Evolutionary conservation across 1,284 basidiomycete species (phyloP).

Genomic region (Austroboletus niveus): DNA sequence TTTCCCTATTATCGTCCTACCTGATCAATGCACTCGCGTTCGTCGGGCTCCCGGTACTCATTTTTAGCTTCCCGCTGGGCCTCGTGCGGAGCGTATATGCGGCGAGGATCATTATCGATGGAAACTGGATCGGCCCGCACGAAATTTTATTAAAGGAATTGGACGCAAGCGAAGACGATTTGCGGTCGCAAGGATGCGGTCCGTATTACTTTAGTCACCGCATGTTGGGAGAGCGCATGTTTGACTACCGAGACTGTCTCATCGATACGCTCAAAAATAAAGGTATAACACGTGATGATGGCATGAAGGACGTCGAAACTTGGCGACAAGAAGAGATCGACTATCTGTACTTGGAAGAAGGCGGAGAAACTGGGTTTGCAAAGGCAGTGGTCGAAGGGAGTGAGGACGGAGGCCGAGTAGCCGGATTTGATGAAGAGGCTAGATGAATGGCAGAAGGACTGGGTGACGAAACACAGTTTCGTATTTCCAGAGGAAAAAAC

Average conservation of each 20-base stretch:
- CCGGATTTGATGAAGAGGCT: slow-evolving; percentile 45
- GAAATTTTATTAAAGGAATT: slow-evolving; percentile 42
- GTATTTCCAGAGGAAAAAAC: slow-evolving; percentile 8
- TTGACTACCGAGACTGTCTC: slow-evolving; percentile 49
- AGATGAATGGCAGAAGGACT: slow-evolving; percentile 45
- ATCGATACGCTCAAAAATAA: slow-evolving; percentile 43
- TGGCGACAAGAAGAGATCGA: slow-evolving; percentile 43
- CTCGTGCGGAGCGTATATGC: slow-evolving; percentile 49
- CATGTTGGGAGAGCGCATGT: slow-evolving; percentile 39
- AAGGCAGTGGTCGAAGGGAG: slow-evolving; percentile 36
- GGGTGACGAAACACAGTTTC: slow-evolving; percentile 36
- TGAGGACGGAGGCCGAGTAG: slow-evolving; percentile 46
- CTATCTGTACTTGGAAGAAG: slow-evolving; percentile 41
- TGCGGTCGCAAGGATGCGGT: slow-evolving; percentile 42
- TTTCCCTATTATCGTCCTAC: slow-evolving; percentile 43
- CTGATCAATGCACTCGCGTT: slow-evolving; percentile 53
- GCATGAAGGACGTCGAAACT: slow-evolving; percentile 45
- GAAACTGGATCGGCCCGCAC: slow-evolving; percentile 40
- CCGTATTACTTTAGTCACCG: slow-evolving; percentile 50
- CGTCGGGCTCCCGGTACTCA: slow-evolving; percentile 46
- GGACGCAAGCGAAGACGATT: slow-evolving; percentile 36
- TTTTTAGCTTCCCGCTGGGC: slow-evolving; percentile 50
- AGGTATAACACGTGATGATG: slow-evolving; percentile 41
- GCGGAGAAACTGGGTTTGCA: slow-evolving; percentile 40
- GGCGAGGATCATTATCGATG: slow-evolving; percentile 44